Conservation (phyloP, 257 asterid species). For the Solanum clarkiae region DNA sequence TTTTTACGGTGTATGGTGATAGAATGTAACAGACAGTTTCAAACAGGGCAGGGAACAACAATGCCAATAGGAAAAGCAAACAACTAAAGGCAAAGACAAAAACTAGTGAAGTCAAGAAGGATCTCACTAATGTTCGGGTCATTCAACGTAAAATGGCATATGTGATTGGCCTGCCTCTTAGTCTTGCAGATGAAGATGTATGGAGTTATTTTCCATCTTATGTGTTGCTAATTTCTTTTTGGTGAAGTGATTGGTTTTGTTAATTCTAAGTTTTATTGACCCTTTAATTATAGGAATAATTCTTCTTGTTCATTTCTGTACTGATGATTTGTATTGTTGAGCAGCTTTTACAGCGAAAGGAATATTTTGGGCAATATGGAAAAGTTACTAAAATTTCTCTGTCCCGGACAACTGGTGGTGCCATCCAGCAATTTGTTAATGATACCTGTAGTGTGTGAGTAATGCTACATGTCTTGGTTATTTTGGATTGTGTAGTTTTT, state of each 20-base stretch:
- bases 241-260: background rate
- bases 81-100: conserved; percentile 78
- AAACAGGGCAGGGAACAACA: conserved; percentile 40
- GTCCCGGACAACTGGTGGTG: conserved; percentile 92
- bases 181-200: conserved; percentile 92
- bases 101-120: conserved; percentile 69
- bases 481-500: background rate
- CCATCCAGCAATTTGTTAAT: conserved; percentile 74
- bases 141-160: conserved; percentile 94
- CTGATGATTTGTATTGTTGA: conserved; percentile 1
- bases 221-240: background rate
- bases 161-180: conserved; percentile 85
- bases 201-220: conserved; percentile 7
- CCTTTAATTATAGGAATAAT: background rate
- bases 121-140: conserved; percentile 79
- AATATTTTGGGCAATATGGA: conserved; percentile 94
- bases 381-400: conserved; percentile 79
- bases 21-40: background rate
- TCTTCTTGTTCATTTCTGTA: background rate
- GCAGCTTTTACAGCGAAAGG: conserved; percentile 72
- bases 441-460: conserved; percentile 97
- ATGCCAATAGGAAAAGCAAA: conserved; percentile 47
- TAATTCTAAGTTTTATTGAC: background rate
- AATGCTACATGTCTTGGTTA: background rate
- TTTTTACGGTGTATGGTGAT: background rate